Conservation (phyloP, 192 early-diverging fungal genomes). For the Coemansia reversa region DNA sequence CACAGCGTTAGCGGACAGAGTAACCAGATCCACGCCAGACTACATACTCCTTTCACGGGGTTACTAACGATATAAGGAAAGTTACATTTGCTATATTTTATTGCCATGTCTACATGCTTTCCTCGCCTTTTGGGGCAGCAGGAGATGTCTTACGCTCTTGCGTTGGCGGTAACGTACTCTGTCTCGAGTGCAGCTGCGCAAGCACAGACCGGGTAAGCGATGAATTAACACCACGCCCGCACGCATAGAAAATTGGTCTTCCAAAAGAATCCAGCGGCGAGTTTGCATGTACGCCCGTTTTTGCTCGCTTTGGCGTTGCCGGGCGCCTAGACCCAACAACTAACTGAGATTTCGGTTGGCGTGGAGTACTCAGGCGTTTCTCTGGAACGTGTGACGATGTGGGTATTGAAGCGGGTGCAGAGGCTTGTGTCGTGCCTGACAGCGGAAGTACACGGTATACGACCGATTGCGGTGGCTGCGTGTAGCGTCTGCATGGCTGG, state of each 20-base stretch:
- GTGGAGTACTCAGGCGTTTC: neutral
- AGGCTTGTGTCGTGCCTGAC: neutral
- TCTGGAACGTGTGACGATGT: neutral
- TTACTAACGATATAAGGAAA: too few relatives aligned
- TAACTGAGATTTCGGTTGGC: neutral
- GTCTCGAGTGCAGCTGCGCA: conserved; percentile 42
- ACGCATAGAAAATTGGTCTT: conserved; percentile 42
- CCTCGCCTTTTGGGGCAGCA: neutral
- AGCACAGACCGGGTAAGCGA: conserved; percentile 50
- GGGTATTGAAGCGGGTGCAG: neutral
- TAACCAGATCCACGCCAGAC: too few relatives aligned
- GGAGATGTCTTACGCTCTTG: neutral
- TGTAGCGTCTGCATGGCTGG: conserved; percentile 49
- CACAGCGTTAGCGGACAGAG: too few relatives aligned
- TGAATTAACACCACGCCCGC: conserved; percentile 53
- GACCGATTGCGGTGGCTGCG: conserved; percentile 29
- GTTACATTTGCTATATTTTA: too few relatives aligned
- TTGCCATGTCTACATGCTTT: neutral
- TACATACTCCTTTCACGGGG: too few relatives aligned
- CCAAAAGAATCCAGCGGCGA: conserved; percentile 38
- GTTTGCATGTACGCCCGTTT: conserved; percentile 1
- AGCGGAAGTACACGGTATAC: conserved; percentile 37
- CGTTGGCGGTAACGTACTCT: conserved; percentile 4
- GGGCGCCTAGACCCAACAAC: neutral
- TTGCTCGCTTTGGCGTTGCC: conserved; percentile 24